These are phyloP conservation scores for Geopyxis carbonaria DNA, from an alignment of 495 filamentous ascomycete genomes.

Conservation along the genomic window DNA sequence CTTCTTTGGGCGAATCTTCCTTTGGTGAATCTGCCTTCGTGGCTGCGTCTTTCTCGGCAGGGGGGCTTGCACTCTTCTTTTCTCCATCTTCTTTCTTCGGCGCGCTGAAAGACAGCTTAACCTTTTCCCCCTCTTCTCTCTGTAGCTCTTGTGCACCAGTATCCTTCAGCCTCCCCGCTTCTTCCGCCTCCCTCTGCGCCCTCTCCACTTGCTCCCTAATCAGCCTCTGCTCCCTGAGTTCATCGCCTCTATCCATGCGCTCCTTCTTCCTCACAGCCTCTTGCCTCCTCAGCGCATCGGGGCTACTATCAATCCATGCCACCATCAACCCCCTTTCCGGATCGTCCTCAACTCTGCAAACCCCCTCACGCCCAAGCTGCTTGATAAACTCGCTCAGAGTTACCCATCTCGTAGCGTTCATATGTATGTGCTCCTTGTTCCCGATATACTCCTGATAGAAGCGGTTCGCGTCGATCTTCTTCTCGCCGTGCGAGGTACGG, in stretches of 20 bases:
- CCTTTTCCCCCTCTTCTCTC: slow-evolving; percentile 63
- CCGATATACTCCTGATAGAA: slow-evolving; percentile 84
- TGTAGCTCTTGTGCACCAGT: slow-evolving; percentile 37
- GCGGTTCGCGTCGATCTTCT: slow-evolving; percentile 65
- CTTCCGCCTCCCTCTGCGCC: slow-evolving; percentile 42
- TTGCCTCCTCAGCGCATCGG: slow-evolving; percentile 59
- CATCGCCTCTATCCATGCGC: slow-evolving; percentile 70
- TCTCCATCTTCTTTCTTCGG: slow-evolving; percentile 6
- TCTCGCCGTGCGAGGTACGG: slow-evolving; percentile 67
- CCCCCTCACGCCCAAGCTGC: slow-evolving; percentile 61
- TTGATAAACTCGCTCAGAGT: slow-evolving; percentile 77
- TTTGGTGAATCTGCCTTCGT: no score
- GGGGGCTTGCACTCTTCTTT: background rate
- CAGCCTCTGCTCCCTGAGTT: slow-evolving; percentile 64
- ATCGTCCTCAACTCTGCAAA: slow-evolving; percentile 73
- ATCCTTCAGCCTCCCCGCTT: slow-evolving; percentile 28
- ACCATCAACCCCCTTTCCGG: slow-evolving; percentile 79
- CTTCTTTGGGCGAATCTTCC: slow-evolving; percentile 19
- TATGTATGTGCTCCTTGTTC: slow-evolving; percentile 71
- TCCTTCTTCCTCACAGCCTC: slow-evolving; percentile 74
- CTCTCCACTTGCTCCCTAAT: slow-evolving; percentile 64
- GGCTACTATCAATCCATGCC: slow-evolving; percentile 77
- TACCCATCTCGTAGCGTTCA: slow-evolving; percentile 84
- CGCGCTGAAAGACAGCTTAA: slow-evolving; percentile 51
- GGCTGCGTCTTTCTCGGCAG: background rate